phyloP scores from a whole-genome alignment of 495 filamentous ascomycete species.

The Annulohypoxylon nitens region DNA sequence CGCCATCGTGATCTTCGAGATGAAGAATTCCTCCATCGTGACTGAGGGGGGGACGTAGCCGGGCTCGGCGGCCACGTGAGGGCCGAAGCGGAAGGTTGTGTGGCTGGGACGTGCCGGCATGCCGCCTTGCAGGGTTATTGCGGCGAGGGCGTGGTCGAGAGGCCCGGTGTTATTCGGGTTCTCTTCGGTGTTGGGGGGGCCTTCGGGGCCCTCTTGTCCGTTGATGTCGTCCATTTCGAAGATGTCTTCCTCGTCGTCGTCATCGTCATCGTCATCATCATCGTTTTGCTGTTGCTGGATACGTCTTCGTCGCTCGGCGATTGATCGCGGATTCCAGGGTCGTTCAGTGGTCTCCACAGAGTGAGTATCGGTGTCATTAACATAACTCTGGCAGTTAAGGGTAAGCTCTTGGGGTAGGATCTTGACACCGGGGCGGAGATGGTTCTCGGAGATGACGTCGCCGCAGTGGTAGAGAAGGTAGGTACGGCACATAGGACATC shows the following conservation, averaged over 20 bases:
- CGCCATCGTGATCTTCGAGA: not conserved
- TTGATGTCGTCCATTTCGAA: not conserved
- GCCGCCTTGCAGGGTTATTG: no score
- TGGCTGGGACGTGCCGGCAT: no score
- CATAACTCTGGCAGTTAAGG: conserved; percentile 11
- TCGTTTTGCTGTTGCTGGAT: not conserved
- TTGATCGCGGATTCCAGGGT: not conserved
- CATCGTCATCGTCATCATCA: not conserved
- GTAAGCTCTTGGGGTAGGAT: conserved; percentile 17
- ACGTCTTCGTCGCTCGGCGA: not conserved
- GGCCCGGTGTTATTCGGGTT: not conserved
- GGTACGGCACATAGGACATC: conserved; percentile 26
- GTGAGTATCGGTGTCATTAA: not conserved
- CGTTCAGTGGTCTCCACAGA: not conserved
- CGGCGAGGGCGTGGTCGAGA: no score
- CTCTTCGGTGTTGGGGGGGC: not conserved
- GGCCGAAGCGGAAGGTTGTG: no score
- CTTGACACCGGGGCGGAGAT: conserved; percentile 30
- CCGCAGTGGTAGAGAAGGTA: conserved; percentile 17
- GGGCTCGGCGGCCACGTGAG: no score
- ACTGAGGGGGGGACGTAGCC: no score
- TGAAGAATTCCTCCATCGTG: no score
- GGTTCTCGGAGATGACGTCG: conserved; percentile 19
- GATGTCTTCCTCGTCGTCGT: not conserved
- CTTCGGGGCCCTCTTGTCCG: not conserved